Evolutionary conservation across 305 asterid genomes (phyloP).

Genomic region (Withania somnifera): DNA sequence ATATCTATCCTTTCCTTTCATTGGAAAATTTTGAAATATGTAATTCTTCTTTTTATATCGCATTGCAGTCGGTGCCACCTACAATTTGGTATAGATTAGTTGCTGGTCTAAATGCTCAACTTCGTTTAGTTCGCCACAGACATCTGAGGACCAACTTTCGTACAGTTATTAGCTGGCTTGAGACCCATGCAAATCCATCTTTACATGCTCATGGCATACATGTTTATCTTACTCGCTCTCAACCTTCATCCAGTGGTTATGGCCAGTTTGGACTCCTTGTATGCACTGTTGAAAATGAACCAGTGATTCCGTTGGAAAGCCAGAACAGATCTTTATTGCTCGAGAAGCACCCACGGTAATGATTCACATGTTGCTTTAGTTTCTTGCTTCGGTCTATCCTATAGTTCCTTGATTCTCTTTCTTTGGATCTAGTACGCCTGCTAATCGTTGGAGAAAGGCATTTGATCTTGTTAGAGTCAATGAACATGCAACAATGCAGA

Average conservation of each 20-base stretch:
- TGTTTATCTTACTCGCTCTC: slow-evolving; percentile 52
- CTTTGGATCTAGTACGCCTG: slow-evolving; percentile 42
- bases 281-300: slow-evolving; percentile 47
- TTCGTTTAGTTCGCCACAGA: slow-evolving; percentile 67
- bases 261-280: slow-evolving; percentile 69
- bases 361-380: slow-evolving; percentile 8
- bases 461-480: slow-evolving; percentile 60
- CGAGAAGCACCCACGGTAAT: slow-evolving; percentile 49
- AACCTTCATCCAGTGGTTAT: slow-evolving; percentile 65
- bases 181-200: slow-evolving; percentile 62
- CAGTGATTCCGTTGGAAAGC: slow-evolving; percentile 31
- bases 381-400: neutral
- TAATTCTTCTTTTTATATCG: slow-evolving; percentile 6
- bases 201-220: slow-evolving; percentile 46
- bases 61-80: slow-evolving; percentile 75
- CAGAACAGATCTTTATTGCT: slow-evolving; percentile 23
- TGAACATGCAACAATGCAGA: slow-evolving; percentile 47
- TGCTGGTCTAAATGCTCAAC: slow-evolving; percentile 92
- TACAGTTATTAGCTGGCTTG: slow-evolving; percentile 74
- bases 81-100: slow-evolving; percentile 76
- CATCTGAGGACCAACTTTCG: slow-evolving; percentile 53
- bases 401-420: neutral
- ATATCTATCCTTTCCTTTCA: neutral
- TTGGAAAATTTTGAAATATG: neutral
- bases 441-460: slow-evolving; percentile 68